Conservation (phyloP, 2,329 filamentous ascomycete genomes). For the Cyclaneusma minus region DNA sequence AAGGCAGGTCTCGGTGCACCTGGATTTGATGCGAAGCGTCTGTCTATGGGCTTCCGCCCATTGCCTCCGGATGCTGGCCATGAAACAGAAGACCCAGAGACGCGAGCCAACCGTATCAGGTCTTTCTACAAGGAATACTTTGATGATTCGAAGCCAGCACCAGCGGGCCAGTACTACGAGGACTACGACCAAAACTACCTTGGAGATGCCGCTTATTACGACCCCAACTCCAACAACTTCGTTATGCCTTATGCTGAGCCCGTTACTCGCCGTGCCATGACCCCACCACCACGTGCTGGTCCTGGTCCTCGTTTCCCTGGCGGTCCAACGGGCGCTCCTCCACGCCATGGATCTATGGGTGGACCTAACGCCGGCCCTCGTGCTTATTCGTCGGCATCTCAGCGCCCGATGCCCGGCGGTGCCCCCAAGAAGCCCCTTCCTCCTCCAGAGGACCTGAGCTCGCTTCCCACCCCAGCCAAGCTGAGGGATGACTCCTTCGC, state of each 20-base stretch:
- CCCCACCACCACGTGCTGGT: slow-evolving; percentile 56
- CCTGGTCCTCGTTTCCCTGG: slow-evolving; percentile 21
- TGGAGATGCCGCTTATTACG: slow-evolving; percentile 46
- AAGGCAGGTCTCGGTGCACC: slow-evolving; percentile 35
- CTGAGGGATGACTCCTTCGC: slow-evolving; percentile 70
- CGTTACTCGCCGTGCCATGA: slow-evolving; percentile 83
- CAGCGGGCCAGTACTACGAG: slow-evolving; percentile 46
- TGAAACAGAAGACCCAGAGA: slow-evolving; percentile 77
- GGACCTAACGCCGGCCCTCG: slow-evolving; percentile 33
- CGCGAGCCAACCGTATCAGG: slow-evolving; percentile 86
- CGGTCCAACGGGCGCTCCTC: slow-evolving; percentile 14
- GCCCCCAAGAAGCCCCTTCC: slow-evolving; percentile 41
- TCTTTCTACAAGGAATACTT: slow-evolving; percentile 99
- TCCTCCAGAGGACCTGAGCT: slow-evolving; percentile 57
- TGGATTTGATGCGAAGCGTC: slow-evolving; percentile 35
- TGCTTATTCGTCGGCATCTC: slow-evolving; percentile 48
- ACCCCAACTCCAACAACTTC: slow-evolving; percentile 49
- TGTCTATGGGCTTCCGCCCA: slow-evolving; percentile 66
- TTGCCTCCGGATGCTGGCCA: slow-evolving; percentile 72
- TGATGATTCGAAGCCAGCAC: slow-evolving; percentile 52
- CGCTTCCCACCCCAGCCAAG: slow-evolving; percentile 73
- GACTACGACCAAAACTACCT: slow-evolving; percentile 60
- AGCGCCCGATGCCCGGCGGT: slow-evolving; percentile 24
- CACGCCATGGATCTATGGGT: slow-evolving; percentile 32
- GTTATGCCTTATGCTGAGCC: slow-evolving; percentile 76